A percentile compares a stretch with the other conserved stretches of the same genome.
phyloP scores from a whole-genome alignment of 1,284 basidiomycete genomes.

The Irpex sp. region DNA sequence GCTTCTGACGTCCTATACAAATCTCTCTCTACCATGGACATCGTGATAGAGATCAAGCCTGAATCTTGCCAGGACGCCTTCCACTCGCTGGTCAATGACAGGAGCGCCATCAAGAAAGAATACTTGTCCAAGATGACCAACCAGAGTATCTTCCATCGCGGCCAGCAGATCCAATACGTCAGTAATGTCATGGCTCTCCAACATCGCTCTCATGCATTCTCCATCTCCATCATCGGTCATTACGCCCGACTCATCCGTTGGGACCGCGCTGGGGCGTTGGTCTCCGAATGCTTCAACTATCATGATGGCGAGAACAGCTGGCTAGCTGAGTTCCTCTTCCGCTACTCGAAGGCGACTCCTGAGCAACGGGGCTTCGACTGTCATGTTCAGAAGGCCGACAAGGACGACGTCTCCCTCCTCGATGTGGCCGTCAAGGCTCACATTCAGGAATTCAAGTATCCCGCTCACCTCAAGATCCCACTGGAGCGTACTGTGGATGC shows the following conservation, averaged over 20 bases:
- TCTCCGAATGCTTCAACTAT: slow-evolving; percentile 13
- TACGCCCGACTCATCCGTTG: slow-evolving; percentile 11
- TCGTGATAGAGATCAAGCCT: no score
- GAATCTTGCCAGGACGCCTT: no score
- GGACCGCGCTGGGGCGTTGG: slow-evolving; percentile 16
- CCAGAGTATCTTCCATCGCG: neutral
- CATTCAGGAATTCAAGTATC: neutral
- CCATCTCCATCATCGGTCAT: slow-evolving; percentile 13
- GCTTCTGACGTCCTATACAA: no score
- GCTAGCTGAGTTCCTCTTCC: slow-evolving; percentile 17
- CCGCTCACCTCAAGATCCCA: neutral
- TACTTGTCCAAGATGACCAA: no score
- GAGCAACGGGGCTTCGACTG: slow-evolving; percentile 17
- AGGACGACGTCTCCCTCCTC: neutral
- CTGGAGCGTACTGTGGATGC: neutral
- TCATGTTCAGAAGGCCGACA: neutral
- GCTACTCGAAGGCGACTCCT: slow-evolving; percentile 10
- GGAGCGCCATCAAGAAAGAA: no score
- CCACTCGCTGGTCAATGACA: no score
- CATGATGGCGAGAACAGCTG: neutral
- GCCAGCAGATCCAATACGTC: slow-evolving; percentile 3
- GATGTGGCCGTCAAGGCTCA: neutral
- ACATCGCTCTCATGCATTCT: slow-evolving; percentile 14
- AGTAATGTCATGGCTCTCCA: slow-evolving; percentile 10
- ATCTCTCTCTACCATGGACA: no score